Percentiles rank a stretch among this genome's conserved stretches.
Conservation (phyloP, 768 basidiomycete species). For the Lactarius sanguifluus region DNA sequence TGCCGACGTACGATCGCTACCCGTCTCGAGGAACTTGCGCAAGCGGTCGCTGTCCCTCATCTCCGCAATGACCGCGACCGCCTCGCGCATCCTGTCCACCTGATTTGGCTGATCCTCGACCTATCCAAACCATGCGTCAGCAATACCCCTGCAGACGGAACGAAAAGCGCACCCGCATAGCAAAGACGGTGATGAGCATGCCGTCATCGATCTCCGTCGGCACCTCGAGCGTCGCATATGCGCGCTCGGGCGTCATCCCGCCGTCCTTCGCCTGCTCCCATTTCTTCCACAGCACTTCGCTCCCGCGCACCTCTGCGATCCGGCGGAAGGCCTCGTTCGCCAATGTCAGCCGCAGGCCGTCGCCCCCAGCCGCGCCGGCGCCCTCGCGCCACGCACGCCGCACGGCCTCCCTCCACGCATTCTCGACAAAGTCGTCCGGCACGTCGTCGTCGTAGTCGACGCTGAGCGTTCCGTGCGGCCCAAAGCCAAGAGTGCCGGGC, state of each 20-base stretch:
- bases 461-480: conserved; percentile 52
- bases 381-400: conserved; percentile 54
- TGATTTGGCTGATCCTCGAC: conserved; percentile 70
- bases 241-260: conserved; percentile 66
- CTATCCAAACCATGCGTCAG: conserved; percentile 38
- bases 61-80: conserved; percentile 72
- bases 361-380: conserved; percentile 30
- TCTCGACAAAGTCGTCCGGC: conserved; percentile 65
- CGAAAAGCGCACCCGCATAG: conserved; percentile 58
- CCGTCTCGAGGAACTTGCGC: conserved; percentile 60
- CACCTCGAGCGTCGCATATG: conserved; percentile 70
- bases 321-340: conserved; percentile 70
- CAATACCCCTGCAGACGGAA: conserved; percentile 19
- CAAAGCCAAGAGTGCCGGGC: conserved; percentile 61
- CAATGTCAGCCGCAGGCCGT: conserved; percentile 47
- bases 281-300: conserved; percentile 45
- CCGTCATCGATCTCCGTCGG: conserved; percentile 70
- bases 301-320: conserved; percentile 63
- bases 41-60: conserved; percentile 70
- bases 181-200: conserved; percentile 73
- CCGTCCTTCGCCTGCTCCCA: conserved; percentile 57
- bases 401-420: conserved; percentile 64
- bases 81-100: conserved; percentile 68
- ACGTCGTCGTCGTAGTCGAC: conserved; percentile 74
- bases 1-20: conserved; percentile 67